Base-by-base conservation (phyloP, 192 early-diverging fungal species). In the Allomyces macrogynus region DNA sequence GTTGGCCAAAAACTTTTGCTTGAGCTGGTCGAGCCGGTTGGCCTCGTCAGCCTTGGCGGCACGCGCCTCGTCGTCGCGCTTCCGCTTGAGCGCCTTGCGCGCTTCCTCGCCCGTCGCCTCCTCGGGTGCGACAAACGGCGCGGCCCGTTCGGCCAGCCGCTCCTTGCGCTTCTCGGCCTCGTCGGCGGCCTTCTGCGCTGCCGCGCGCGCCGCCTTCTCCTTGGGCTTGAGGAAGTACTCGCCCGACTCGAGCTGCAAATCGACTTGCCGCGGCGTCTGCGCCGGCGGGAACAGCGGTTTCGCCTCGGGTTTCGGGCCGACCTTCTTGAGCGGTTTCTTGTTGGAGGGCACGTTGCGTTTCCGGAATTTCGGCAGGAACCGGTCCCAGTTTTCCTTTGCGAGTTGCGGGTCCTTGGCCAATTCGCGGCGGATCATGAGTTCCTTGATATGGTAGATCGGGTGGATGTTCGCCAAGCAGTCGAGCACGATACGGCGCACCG, bases 391-490 rank as follows among this genome's bases (percentile, higher is more conserved):
- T 73, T 96, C 93, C 42, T 86, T 80, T 16, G 86, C 87, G 66
- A 99, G 74, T 65, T 95, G 93, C 0, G 89, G 87, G 75, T 99
- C 95, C 72, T 96, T 97, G 18, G 94, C 91, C 61, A 99, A 73
- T 73, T 99, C 95, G 61, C 92, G 84, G 68, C 93, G 92, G 67
- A 99, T 97, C 95, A 99, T 99, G 49, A 99, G 72, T 73, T 95
- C 92, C 86, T 93, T 93, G 74, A 99, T 99, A 64, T 99, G 91
- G 76, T 99, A 97, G 68, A 99, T 95, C 32, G 95, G 95, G 74
- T 99, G 95, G 54, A 97, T 76, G 76, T 99, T 99, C 69, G 93
- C 93, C 84, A 99, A 90, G 70, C 95, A 99, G 76, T 99, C 95
- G 62, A 91, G 75, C 4, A 99, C 87, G 60, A 99, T 92, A 44